Base-by-base conservation (phyloP, 1,284 basidiomycete genomes). In the Puccinia novopanici region DNA sequence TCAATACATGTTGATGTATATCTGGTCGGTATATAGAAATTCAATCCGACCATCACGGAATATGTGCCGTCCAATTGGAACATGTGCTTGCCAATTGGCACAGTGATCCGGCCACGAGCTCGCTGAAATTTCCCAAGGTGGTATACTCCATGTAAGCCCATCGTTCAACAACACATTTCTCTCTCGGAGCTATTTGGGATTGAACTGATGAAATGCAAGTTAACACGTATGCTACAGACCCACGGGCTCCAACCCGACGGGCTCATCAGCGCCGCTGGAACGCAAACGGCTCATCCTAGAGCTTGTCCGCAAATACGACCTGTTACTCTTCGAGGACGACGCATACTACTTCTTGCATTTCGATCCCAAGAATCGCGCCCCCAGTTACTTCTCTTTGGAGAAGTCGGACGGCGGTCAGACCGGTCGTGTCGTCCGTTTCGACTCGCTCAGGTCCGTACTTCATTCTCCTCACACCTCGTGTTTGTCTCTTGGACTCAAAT, bases 211-310 rank as follows among this genome's bases (percentile, higher is more conserved):
- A 6, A 5, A 15, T n/a, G 22, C 6, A 57, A 42, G 30, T 37
- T 9, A 24, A 48, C 22, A n/a, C 30, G n/a, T 24, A 42, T 65
- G 84, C 83, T 0, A 82, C 85, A 0, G 85, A 84, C 30, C 81
- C 22, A 82, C 81, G 3, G 92, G 92, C 40, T 91, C 90, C 84
- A 95, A 95, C 86, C 93, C 93, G 1, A 92, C 91, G 34, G 93
- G 93, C 1, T 90, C 90, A 86, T 94, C 93, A 13, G 89, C 91
- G 6, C 88, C 91, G 0, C 85, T 89, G 34, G 90, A 91, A 81
- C 89, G 95, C 80, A 91, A 94, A 81, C 89, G 90, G 71, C 92
- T 92, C 84, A 89, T 95, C 9, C 89, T 98, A 34, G 87, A 89
- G 79, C 88, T 98, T 9, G 91, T 92, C 19, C 88, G 89, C 81